phyloP scores from a whole-genome alignment of 768 basidiomycete genomes.

The Phylloporus rhodoxanthus region DNA sequence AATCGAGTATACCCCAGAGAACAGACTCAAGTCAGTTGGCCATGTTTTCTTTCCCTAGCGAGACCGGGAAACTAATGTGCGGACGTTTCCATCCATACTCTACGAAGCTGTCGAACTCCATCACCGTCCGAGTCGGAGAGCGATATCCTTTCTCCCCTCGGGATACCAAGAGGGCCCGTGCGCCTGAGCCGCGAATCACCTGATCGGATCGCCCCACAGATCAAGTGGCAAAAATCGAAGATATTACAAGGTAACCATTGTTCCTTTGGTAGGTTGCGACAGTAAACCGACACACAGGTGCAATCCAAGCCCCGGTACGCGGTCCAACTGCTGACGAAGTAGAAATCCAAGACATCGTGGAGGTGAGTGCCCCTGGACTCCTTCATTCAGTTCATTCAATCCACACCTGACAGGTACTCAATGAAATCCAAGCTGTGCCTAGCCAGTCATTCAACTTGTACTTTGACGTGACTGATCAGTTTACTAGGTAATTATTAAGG shows the following conservation, averaged over 20 bases:
- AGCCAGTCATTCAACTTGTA: not conserved
- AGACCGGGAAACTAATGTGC: not conserved
- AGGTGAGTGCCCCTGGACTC: conserved; percentile 29
- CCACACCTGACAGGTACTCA: conserved; percentile 36
- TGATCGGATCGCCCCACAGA: conserved; percentile 2
- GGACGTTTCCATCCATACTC: not conserved
- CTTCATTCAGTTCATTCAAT: not conserved
- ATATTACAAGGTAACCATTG: conserved; percentile 3
- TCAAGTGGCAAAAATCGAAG: conserved; percentile 2
- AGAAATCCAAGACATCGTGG: conserved; percentile 35
- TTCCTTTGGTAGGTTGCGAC: not conserved
- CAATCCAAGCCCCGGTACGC: not conserved
- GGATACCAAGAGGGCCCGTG: not conserved
- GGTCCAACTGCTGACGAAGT: conserved; percentile 4
- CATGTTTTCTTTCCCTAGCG: not conserved
- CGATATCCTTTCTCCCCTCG: conserved; percentile 16
- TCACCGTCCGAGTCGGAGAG: conserved; percentile 6
- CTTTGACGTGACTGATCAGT: conserved; percentile 11
- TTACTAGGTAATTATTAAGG: conserved; percentile 43
- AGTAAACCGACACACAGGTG: not conserved
- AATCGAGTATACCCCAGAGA: conserved; percentile 10
- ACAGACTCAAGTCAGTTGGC: conserved; percentile 11
- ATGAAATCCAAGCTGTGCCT: conserved; percentile 44
- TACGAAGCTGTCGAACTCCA: conserved; percentile 1
- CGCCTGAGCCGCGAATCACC: not conserved